phyloP scores from a whole-genome alignment of 345 rosid species.

The Eucalyptus decipiens region DNA sequence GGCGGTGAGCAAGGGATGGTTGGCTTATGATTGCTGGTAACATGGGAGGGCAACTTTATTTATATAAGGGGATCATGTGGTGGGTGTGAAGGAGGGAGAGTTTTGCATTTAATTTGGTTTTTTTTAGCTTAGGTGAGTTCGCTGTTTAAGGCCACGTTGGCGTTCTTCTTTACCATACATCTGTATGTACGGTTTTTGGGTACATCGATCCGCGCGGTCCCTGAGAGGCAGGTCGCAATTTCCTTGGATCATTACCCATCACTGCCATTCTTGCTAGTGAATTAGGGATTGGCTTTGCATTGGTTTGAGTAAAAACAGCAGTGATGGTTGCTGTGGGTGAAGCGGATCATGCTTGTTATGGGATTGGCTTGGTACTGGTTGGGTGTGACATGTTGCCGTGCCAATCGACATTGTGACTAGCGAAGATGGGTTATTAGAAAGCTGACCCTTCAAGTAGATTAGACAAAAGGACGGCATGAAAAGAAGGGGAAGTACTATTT shows the following conservation, averaged over 20 bases:
- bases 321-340: background rate
- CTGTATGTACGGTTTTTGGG: background rate
- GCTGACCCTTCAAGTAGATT: background rate
- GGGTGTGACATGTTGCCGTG: background rate
- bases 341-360: background rate
- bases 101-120: background rate
- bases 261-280: background rate
- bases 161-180: slow-evolving; percentile 17
- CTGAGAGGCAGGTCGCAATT: background rate
- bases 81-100: slow-evolving; percentile 4
- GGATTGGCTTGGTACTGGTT: background rate
- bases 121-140: background rate
- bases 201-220: background rate
- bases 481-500: background rate
- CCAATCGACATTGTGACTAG: background rate
- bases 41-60: slow-evolving; percentile 4
- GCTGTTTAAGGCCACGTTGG: slow-evolving; percentile 6
- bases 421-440: background rate
- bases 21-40: slow-evolving; percentile 25
- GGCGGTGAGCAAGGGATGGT: slow-evolving; percentile 18
- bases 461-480: background rate
- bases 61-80: slow-evolving; percentile 18
- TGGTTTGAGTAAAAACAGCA: background rate
- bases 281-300: background rate
- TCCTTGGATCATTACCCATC: background rate